Evolutionary conservation across 805 yeast species (phyloP).

Genomic region (Barnettozyma populi): DNA sequence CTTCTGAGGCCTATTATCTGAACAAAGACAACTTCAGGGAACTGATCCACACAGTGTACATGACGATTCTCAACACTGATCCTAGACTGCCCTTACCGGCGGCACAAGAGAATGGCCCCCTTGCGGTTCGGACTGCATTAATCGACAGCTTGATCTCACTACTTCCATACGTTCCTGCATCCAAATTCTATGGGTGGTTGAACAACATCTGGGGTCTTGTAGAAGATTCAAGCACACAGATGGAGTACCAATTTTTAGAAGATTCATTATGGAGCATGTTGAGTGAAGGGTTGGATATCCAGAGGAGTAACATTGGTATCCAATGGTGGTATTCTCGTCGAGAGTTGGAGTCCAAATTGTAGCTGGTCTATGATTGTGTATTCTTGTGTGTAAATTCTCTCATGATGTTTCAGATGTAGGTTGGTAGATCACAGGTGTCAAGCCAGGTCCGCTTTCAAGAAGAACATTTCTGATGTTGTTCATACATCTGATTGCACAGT

Average conservation of each 20-base stretch:
- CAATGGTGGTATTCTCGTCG: constrained; percentile 56
- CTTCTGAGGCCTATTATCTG: constrained; percentile 27
- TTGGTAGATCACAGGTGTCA: constrained; percentile 3
- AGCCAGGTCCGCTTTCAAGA: constrained; percentile 16
- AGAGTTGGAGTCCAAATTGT: constrained; percentile 5
- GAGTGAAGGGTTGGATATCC: constrained; percentile 53
- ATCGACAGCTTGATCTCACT: constrained; percentile 42
- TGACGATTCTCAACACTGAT: constrained; percentile 32
- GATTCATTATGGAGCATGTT: constrained; percentile 47
- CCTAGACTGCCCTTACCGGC: constrained; percentile 28
- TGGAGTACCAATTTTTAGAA: constrained; percentile 36
- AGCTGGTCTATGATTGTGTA: constrained; percentile 8
- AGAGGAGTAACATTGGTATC: constrained; percentile 48
- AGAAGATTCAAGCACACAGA: constrained; percentile 25
- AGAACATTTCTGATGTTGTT: constrained; percentile 35
- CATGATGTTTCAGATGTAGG: not conserved
- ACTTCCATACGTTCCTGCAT: constrained; percentile 46
- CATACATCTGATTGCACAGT: constrained; percentile 49
- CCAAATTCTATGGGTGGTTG: constrained; percentile 41
- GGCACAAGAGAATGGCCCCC: constrained; percentile 18
- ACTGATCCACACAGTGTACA: constrained; percentile 38
- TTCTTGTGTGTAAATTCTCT: not conserved
- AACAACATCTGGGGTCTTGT: constrained; percentile 35
- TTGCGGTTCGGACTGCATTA: constrained; percentile 42
- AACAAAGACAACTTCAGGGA: constrained; percentile 27